Evolutionary conservation across 1,284 basidiomycete genomes (phyloP), one percentile per base, ranked within the genome.

Genomic region (Ceratobasidium sp.): DNA sequence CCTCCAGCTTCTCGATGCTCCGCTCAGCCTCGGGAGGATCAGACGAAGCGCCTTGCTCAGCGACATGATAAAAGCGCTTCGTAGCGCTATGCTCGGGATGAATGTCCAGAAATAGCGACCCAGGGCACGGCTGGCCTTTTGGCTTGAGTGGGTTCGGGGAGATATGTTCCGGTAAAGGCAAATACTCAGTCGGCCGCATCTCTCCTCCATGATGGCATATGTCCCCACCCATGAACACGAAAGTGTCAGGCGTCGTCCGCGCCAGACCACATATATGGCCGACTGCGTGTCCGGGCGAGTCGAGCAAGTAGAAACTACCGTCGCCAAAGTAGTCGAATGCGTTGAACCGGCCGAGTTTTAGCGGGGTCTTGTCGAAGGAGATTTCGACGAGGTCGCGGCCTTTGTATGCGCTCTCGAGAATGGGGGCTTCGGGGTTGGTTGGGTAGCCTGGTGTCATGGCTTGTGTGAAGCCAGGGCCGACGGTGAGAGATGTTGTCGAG

Each of bases 271-370:
- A 69, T 4, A 69, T 55, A 41, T 69, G 52, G 9, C 64, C 52
- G n/a, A 69, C 28, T 13, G 76, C 76, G 61, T 77, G 77, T 4
- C 77, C 76, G 1, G 63, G 63, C 1, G 74, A 46, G 5, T 73
- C 47, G 44, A 73, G 67, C 18, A 77, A 32, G 23, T 75, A 44
- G 57, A 76, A n/a, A 2, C 74, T 73, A 23, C 76, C 77, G 32
- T 77, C 77, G 23, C 69, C 72, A 41, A 71, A 76, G 26, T 76
- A 69, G 62, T 77, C 77, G 63, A 73, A 61, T 7, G 69, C 67
- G 26, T 66, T 43, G 21, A 54, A 54, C 9, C 47, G 46, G 21
- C 47, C 62, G 26, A 64, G 49, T 9, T 41, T 46, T 23, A 64
- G 21, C n/a, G 46, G 44, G 14, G 47, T 18, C 14, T 64, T 35